A percentile compares a stretch with the other conserved stretches of the same genome.
Evolutionary conservation across 306 rosid species (phyloP).

Genomic region (Casuarina equisetifolia): DNA sequence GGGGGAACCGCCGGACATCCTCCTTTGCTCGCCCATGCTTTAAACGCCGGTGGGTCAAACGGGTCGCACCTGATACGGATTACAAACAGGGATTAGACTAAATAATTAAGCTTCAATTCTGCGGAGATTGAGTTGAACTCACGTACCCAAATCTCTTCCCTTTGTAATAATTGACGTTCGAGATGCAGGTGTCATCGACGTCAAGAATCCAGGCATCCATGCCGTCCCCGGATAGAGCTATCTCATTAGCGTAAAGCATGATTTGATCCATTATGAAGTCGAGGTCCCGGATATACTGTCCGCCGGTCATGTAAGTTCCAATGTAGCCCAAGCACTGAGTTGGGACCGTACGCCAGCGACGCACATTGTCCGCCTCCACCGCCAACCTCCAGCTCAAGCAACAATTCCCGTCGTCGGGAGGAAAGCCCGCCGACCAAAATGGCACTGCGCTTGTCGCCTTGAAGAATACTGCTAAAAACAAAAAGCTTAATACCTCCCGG

Average conservation of each 20-base stretch:
- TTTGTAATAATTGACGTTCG: conserved; percentile 49
- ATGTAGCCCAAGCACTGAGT: conserved; percentile 40
- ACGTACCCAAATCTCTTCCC: conserved; percentile 51
- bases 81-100: neutral
- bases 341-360: conserved; percentile 73
- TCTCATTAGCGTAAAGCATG: conserved; percentile 22
- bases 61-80: conserved; percentile 61
- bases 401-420: conserved; percentile 8
- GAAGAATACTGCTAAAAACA: conserved; percentile 34
- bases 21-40: conserved; percentile 67
- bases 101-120: too few relatives aligned
- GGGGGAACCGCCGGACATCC: conserved; percentile 50
- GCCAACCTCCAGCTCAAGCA: conserved; percentile 81
- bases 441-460: conserved; percentile 18
- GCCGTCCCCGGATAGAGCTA: conserved; percentile 28
- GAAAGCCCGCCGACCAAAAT: neutral
- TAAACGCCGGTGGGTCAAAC: conserved; percentile 62
- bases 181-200: conserved; percentile 67
- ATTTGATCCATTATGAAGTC: conserved; percentile 39
- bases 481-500: conserved; percentile 27
- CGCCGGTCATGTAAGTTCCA: conserved; percentile 55
- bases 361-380: conserved; percentile 71
- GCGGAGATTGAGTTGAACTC: neutral
- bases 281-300: conserved; percentile 52
- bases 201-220: conserved; percentile 61